A percentile compares a stretch with the other conserved stretches of the same genome.
Evolutionary conservation across 306 rosid genomes (phyloP).

Genomic region (Senna siamea): DNA sequence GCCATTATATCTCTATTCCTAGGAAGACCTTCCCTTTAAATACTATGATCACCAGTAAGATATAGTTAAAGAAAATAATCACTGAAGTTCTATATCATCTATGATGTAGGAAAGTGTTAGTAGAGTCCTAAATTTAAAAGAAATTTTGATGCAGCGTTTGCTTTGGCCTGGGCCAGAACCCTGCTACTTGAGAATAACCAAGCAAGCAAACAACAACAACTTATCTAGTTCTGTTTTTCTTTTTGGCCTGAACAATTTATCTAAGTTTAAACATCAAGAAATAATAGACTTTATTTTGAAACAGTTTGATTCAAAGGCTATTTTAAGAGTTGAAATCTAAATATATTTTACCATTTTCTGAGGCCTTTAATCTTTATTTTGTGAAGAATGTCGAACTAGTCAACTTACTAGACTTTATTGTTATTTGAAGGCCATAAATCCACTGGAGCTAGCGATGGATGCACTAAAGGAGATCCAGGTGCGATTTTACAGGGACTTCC

Average conservation of each 20-base stretch:
- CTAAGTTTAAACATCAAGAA: background rate
- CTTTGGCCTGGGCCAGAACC: background rate
- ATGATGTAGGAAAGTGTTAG: no score
- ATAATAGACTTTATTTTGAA: constrained; percentile 3
- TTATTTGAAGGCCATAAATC: constrained; percentile 78
- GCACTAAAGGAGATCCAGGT: constrained; percentile 84
- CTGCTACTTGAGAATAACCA: constrained; percentile 27
- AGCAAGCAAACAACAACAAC: background rate
- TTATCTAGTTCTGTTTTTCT: background rate
- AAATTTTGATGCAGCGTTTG: background rate
- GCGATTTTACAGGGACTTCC: constrained; percentile 81
- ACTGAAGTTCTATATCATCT: no score
- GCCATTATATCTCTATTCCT: background rate
- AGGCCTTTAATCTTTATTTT: constrained; percentile 9
- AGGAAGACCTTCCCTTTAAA: background rate
- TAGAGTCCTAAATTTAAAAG: background rate
- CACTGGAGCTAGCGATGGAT: constrained; percentile 89
- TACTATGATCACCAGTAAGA: background rate
- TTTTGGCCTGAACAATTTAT: no score
- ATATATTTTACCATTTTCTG: constrained; percentile 2
- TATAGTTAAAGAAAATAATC: no score
- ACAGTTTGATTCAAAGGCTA: constrained; percentile 1
- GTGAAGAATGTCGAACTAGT: constrained; percentile 28
- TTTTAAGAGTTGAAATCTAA: background rate
- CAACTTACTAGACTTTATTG: constrained; percentile 30